A percentile compares a stretch with the other conserved stretches of the same genome.
phyloP scores from a whole-genome alignment of 169 alveolate genomes.

The Toxoplasma gondii region DNA sequence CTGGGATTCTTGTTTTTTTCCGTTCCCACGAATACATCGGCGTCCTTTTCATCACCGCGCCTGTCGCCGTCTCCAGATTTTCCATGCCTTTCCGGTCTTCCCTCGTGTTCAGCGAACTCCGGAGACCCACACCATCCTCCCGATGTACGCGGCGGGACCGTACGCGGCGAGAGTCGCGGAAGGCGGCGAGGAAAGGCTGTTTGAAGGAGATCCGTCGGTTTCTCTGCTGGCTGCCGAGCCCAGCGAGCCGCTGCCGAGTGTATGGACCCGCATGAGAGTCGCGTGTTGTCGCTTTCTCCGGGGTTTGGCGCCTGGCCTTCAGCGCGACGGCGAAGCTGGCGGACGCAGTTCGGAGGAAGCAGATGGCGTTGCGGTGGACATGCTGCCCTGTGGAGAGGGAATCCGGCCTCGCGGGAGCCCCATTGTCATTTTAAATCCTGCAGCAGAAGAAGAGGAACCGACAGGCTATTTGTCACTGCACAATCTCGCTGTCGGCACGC shows the following conservation, averaged over 20 bases:
- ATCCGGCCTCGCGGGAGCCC: not conserved
- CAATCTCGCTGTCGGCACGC: not conserved
- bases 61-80: too few relatives aligned
- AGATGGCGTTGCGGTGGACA: not conserved
- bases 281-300: not conserved
- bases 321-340: not conserved
- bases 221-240: not conserved
- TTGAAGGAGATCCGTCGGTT: not conserved
- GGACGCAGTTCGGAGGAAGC: not conserved
- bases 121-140: conserved; percentile 42
- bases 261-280: not conserved
- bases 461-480: not conserved
- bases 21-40: too few relatives aligned
- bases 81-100: too few relatives aligned
- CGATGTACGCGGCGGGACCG: conserved; percentile 49
- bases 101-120: not conserved
- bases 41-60: too few relatives aligned
- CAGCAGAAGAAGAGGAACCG: conserved; percentile 11
- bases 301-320: not conserved
- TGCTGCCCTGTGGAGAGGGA: not conserved
- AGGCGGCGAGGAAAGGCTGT: not conserved
- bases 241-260: not conserved
- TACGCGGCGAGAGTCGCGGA: not conserved
- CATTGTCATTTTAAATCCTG: conserved; percentile 16
- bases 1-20: too few relatives aligned